Evolutionary conservation across 2,329 filamentous ascomycete genomes (phyloP), one percentile per base, ranked within the genome.

Genomic region (Aspergillus sp.): DNA sequence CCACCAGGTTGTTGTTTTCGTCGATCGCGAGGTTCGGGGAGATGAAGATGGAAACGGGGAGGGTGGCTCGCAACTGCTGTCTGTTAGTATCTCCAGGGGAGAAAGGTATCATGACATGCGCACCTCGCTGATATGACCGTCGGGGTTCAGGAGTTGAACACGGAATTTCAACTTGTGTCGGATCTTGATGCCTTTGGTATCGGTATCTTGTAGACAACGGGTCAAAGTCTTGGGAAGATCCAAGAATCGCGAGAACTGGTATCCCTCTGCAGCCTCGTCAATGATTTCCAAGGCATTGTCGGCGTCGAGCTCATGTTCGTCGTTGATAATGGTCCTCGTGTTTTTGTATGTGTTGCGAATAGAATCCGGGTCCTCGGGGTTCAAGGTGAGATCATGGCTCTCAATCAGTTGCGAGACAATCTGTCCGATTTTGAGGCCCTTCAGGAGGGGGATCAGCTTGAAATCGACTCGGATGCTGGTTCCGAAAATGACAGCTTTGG

Each of bases 401-500:
- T 99, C 94, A 41, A 94, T 79, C 52, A 99, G 76, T 60, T 89
- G 86, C 65, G 91, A 85, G 32, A 86, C 86, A 58, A 97, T 88
- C 47, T 87, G 87, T n/a, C 91, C 89, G 55, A 97, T 84, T 55
- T 86, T 85, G 14, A 99, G 78, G 2, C 91, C 93, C 72, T 99
- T 97, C 47, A 96, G 78, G 2, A 97, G 78, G 0, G 93, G 92
- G 1, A 91, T 89, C 57, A 97, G 86, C 57, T 89, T 85, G 76
- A 97, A 93, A 62, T 96, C 87, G 54, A 96, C 81, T 1, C 86
- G 85, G 45, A 97, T 86, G 19, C 82, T 81, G n/a, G 90, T 95
- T 46, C 94, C 94, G 64, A 97, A 96, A 16, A 96, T 88, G 49
- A 96, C 88, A 2, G 94, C 94, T 76, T 97, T 97, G 65, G 91